phyloP scores from a whole-genome alignment of 306 rosid genomes.

The Heteromeles arbutifolia region DNA sequence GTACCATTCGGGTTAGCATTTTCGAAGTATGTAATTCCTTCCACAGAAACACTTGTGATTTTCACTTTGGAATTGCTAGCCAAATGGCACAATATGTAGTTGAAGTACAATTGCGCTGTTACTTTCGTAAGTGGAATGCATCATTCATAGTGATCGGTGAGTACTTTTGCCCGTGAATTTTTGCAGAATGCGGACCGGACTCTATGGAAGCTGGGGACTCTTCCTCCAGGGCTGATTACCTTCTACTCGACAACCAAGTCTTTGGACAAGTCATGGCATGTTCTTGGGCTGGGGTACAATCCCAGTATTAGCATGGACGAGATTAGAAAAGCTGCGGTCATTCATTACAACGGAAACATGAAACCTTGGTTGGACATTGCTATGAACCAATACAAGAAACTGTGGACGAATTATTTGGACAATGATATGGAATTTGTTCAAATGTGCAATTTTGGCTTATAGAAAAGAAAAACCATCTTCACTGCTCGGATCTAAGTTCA shows the following conservation, averaged over 20 bases:
- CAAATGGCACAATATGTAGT: background rate
- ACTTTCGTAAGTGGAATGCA: background rate
- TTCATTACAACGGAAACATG: slow-evolving; percentile 97
- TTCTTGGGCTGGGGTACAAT: slow-evolving; percentile 95
- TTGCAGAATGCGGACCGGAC: slow-evolving; percentile 69
- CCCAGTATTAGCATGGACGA: slow-evolving; percentile 97
- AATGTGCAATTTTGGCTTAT: slow-evolving; percentile 98
- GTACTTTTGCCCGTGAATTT: slow-evolving; percentile 16
- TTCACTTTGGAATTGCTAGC: background rate
- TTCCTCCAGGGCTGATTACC: slow-evolving; percentile 80
- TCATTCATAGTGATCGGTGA: background rate
- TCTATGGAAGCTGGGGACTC: slow-evolving; percentile 65
- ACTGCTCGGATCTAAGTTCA: slow-evolving; percentile 8
- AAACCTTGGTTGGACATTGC: slow-evolving; percentile 99
- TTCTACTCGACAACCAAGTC: slow-evolving; percentile 87
- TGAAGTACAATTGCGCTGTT: background rate
- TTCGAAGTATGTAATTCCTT: background rate
- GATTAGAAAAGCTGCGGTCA: slow-evolving; percentile 90
- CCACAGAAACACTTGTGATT: background rate
- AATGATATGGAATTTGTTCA: slow-evolving; percentile 96
- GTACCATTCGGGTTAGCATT: background rate
- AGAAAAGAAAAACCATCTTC: slow-evolving; percentile 25
- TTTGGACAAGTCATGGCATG: slow-evolving; percentile 97
- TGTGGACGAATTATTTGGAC: slow-evolving; percentile 94
- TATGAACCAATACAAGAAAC: slow-evolving; percentile 87